Conservation (phyloP, 768 basidiomycete genomes). For the Cubamyces sp. region DNA sequence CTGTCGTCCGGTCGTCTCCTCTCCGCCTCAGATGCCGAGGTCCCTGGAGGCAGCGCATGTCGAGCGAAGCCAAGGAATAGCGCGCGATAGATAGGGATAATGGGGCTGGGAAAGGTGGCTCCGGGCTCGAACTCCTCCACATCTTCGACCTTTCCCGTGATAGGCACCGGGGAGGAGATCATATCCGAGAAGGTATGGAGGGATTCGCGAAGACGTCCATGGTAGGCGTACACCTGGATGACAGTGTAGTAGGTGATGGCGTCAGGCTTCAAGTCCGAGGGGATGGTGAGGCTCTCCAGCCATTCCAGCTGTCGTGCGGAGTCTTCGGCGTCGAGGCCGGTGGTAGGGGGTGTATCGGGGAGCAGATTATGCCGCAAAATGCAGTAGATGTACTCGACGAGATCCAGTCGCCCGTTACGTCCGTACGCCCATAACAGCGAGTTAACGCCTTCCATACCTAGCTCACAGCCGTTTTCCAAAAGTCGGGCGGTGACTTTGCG, state of each 20-base stretch:
- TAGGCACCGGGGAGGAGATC: slow-evolving; percentile 48
- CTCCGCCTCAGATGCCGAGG: background rate
- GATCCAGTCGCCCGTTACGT: slow-evolving; percentile 51
- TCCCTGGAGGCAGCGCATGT: slow-evolving; percentile 42
- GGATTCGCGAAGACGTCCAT: slow-evolving; percentile 62
- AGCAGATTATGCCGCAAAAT: slow-evolving; percentile 58
- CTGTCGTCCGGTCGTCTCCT: background rate
- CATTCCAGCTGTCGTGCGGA: slow-evolving; percentile 44
- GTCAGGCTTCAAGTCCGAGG: slow-evolving; percentile 54
- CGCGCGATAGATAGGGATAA: slow-evolving; percentile 58
- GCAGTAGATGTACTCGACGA: slow-evolving; percentile 66
- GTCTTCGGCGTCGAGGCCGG: slow-evolving; percentile 35
- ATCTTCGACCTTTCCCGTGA: slow-evolving; percentile 24
- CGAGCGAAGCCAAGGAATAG: slow-evolving; percentile 77
- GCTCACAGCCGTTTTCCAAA: slow-evolving; percentile 49
- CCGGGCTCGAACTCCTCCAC: slow-evolving; percentile 35
- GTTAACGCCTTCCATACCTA: slow-evolving; percentile 72
- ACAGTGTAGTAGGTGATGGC: slow-evolving; percentile 67
- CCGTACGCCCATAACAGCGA: slow-evolving; percentile 73
- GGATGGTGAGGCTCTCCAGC: slow-evolving; percentile 50
- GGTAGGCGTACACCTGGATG: slow-evolving; percentile 72
- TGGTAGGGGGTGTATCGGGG: slow-evolving; percentile 37
- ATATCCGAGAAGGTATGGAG: slow-evolving; percentile 70
- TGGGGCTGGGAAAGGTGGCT: slow-evolving; percentile 47
- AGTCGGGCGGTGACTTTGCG: slow-evolving; percentile 59